phyloP scores from a whole-genome alignment of 805 yeast species.

The Yarrowia keelungensis region DNA sequence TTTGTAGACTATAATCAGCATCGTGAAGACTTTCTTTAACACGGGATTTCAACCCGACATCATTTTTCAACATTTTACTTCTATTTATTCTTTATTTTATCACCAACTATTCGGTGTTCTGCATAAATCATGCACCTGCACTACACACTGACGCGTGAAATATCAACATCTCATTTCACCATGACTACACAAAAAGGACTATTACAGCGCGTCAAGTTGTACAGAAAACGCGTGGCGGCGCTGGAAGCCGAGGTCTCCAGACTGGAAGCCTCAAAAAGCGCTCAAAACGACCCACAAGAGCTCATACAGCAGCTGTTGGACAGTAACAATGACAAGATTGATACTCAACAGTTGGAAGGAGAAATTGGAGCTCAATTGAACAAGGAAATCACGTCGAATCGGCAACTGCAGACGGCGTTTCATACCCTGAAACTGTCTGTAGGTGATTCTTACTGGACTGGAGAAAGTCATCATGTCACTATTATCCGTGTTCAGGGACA shows the following conservation, averaged over 20 bases:
- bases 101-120: background rate
- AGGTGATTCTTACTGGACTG: background rate
- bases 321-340: constrained; percentile 15
- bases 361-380: constrained; percentile 2
- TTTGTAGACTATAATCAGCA: too few species aligned
- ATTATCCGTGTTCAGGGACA: background rate
- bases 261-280: background rate
- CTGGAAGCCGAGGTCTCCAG: constrained; percentile 4
- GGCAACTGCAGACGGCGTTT: constrained; percentile 2
- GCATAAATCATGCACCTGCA: background rate
- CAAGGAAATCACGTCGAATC: constrained; percentile 29
- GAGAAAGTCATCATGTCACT: background rate
- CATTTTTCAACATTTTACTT: too few species aligned
- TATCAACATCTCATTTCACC: background rate
- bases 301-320: constrained; percentile 1
- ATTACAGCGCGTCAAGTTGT: constrained; percentile 20
- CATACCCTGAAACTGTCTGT: constrained; percentile 16
- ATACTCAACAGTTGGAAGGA: constrained; percentile 12
- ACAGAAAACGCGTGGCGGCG: constrained; percentile 18
- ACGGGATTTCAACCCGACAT: too few species aligned
- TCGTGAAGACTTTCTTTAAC: too few species aligned
- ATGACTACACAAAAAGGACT: constrained; percentile 24
- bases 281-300: background rate
- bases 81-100: too few species aligned
- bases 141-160: background rate